Evolutionary conservation across 306 rosid genomes (phyloP), one percentile per base, ranked within the genome.

Genomic region (Argentina anserina): DNA sequence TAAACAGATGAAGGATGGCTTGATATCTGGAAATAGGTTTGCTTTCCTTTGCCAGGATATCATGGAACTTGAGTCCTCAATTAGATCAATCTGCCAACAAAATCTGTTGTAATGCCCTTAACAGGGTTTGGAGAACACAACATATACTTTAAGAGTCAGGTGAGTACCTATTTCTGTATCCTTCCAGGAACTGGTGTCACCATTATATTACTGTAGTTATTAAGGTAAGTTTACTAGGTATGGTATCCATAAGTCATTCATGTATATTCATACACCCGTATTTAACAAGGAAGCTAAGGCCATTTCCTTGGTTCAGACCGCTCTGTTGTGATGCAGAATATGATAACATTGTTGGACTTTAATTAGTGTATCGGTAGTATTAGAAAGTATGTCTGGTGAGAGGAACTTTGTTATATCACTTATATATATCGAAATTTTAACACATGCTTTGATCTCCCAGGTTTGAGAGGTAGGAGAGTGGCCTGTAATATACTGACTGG

Each of bases 121-220:
- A 91, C 92, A 79, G 99, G 99, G 21, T 94, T 88, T 87, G 99
- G 97, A 73, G 95, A 91, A 80, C 97, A 94, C 87, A 91, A 94
- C 81, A 82, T 88, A 58, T 96, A 87, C 77, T 89, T 90, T 42
- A 89, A 85, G 76, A 89, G 87, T 78, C 96, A 94, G 96, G 98
- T 91, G 79, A 85, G 29, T 50, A 58, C n/a, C 18, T 69, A 1
- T 46, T 69, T n/a, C 21, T 36, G 33, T 34, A 21, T 29, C 0
- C 14, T 28, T 36, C 21, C 21, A 31, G 36, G 10, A 20, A 31
- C 11, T 11, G 17, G 7, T 14, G 55, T 6, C 13, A 9, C 42
- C 70, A 15, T 15, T 43, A 31, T 11, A 18, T 11, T 11, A 42
- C 43, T 64, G 5, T 37, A 37, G 10, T 14, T 13, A 37, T 12